A percentile compares a stretch with the other conserved stretches of the same genome.
phyloP scores from a whole-genome alignment of 2,329 filamentous ascomycete genomes.

The Apiospora arundinis region DNA sequence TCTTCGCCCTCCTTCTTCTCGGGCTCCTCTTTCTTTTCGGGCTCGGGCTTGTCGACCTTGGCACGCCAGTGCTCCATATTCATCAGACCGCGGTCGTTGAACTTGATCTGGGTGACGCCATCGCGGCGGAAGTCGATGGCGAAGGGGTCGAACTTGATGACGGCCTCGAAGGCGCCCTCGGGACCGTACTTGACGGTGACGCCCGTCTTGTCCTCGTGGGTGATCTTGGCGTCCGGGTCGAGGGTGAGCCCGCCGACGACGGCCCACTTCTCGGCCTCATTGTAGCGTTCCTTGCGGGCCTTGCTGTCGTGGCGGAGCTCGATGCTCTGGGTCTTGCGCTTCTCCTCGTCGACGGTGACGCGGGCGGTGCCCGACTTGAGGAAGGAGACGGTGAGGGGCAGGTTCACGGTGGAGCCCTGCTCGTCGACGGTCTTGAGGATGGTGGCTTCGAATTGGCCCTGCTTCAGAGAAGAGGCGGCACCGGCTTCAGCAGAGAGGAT shows the following conservation, averaged over 20 bases:
- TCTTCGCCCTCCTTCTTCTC: constrained; percentile 56
- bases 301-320: constrained; percentile 84
- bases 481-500: constrained; percentile 72
- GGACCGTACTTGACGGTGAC: constrained; percentile 83
- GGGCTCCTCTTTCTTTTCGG: constrained; percentile 58
- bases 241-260: constrained; percentile 81
- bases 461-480: constrained; percentile 61
- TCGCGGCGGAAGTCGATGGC: constrained; percentile 85
- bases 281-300: constrained; percentile 90
- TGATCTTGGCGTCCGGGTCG: constrained; percentile 74
- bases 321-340: constrained; percentile 86
- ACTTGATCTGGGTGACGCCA: constrained; percentile 79
- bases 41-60: constrained; percentile 71
- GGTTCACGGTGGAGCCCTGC: constrained; percentile 71
- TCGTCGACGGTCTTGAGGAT: constrained; percentile 80
- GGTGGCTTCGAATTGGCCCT: constrained; percentile 79
- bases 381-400: constrained; percentile 88
- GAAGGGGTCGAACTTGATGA: constrained; percentile 85
- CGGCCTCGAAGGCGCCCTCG: constrained; percentile 76
- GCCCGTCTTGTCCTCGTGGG: constrained; percentile 68
- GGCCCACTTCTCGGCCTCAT: constrained; percentile 86
- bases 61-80: constrained; percentile 96
- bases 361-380: constrained; percentile 88
- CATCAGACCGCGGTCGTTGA: constrained; percentile 89
- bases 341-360: constrained; percentile 90